Percentiles rank a stretch among this genome's conserved stretches.
Evolutionary conservation across 2,329 filamentous ascomycete species (phyloP).

Genomic region (Raffaelea albimanens): DNA sequence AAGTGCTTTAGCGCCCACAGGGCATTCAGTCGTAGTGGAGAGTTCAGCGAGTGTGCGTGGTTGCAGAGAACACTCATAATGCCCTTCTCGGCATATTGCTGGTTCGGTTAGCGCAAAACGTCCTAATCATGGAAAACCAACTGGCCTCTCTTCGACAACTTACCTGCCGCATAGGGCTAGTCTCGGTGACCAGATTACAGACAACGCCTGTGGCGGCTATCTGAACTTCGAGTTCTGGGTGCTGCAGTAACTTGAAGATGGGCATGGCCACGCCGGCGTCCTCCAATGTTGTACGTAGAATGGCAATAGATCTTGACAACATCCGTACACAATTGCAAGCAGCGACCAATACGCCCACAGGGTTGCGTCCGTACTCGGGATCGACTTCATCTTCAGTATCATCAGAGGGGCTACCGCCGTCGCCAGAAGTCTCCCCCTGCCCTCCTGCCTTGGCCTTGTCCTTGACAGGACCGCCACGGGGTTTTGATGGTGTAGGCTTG

Average conservation of each 20-base stretch:
- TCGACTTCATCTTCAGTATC: slow-evolving; percentile 24
- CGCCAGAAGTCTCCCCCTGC: slow-evolving; percentile 16
- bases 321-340: slow-evolving; percentile 76
- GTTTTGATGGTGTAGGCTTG: slow-evolving; percentile 41
- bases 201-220: slow-evolving; percentile 77
- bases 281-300: slow-evolving; percentile 76
- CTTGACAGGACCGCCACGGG: slow-evolving; percentile 30
- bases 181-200: slow-evolving; percentile 77
- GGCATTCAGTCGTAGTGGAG: slow-evolving; percentile 73
- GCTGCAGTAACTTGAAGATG: slow-evolving; percentile 64
- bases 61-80: slow-evolving; percentile 70
- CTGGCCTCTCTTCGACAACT: slow-evolving; percentile 28
- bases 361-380: slow-evolving; percentile 59
- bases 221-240: slow-evolving; percentile 68
- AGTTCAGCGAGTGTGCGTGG: slow-evolving; percentile 72
- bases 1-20: slow-evolving; percentile 93
- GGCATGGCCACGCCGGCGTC: slow-evolving; percentile 76
- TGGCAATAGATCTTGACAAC: slow-evolving; percentile 74
- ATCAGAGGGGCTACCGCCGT: neutral
- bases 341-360: slow-evolving; percentile 67
- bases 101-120: too few species aligned
- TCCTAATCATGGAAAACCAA: too few species aligned
- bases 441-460: slow-evolving; percentile 26
- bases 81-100: slow-evolving; percentile 65
- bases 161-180: slow-evolving; percentile 85